Evolutionary conservation across 2,329 filamentous ascomycete species (phyloP), one percentile per base, ranked within the genome.

Genomic region (Orbilia brochopaga): DNA sequence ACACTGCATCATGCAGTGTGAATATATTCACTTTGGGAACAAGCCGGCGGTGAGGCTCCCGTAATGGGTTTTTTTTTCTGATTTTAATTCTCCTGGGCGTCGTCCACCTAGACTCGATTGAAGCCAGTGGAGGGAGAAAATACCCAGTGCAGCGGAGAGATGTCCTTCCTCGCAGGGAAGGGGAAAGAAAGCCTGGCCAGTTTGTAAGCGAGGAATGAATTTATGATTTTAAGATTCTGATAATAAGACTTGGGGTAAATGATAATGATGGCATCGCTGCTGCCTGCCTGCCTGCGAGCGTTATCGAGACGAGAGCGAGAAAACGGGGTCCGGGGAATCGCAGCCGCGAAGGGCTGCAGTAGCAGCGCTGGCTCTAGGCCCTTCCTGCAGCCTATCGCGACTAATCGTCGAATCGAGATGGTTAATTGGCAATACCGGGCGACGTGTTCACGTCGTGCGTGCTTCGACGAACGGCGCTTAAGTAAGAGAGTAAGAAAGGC

Each of bases 1-100:
- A 48, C 44, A 17, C 44, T 48, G 44, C 44, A 48, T 48, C 15
- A 48, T 48, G 44, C 44, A 23, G 44, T 48, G 44, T 23, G 44
- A 48, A 48, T 32, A 32, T 32, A 8, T 8, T 32, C 27, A 32
- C 3, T 32, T 48, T 48, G 11, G 19, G 8, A 10, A n/a, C 40
- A n/a, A 44, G 15, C 40, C 10, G 40, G 40, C 40, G 8, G n/a
- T 21, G 15, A 48, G 44, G 44, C 6, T 19, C n/a, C 44, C 44
- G 37, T 5, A 15, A 42, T 13, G 37, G 4, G n/a, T 48, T 48
- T 19, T 10, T n/a, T 44, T 17, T 44, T 44, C 40, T 10, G 6
- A 13, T 13, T 13, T 37, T 13, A 37, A 17, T 42, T 42, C 37
- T 42, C 37, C n/a, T 13, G 37, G 37, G 13, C 15, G 2, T 42